Evolutionary conservation across 2,329 filamentous ascomycete species (phyloP).

Genomic region (Scytalidium sp.): DNA sequence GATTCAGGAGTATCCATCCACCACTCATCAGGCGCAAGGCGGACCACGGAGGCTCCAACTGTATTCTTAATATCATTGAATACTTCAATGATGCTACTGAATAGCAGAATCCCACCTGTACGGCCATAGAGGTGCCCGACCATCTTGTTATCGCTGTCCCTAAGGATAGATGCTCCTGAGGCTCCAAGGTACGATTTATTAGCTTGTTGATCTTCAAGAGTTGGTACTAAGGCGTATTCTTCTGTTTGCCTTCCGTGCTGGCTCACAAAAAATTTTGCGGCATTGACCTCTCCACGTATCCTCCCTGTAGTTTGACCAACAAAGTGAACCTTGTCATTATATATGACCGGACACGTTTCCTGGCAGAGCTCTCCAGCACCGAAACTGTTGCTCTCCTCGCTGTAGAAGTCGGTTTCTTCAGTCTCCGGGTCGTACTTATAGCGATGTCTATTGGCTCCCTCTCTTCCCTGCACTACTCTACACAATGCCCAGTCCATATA

Average conservation of each 20-base stretch:
- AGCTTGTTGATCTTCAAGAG: background rate
- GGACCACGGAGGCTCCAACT: conserved; percentile 9
- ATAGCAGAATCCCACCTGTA: background rate
- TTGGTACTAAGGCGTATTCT: background rate
- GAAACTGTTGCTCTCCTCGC: background rate
- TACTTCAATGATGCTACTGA: background rate
- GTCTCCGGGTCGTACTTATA: background rate
- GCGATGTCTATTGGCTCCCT: background rate
- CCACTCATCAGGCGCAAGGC: too few relatives aligned
- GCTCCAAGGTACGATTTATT: background rate
- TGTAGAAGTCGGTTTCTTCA: background rate
- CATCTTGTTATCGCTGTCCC: conserved; percentile 1
- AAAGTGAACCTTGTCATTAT: background rate
- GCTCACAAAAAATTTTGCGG: background rate
- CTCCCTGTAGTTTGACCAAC: conserved; percentile 1
- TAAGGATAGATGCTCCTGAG: background rate
- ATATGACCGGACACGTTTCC: background rate
- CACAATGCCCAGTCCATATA: conserved; percentile 2
- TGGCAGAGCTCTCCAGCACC: background rate
- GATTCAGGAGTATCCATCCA: too few relatives aligned
- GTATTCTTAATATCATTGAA: conserved; percentile 2
- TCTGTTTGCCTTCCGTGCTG: background rate
- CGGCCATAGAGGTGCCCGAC: background rate
- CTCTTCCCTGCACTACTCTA: background rate
- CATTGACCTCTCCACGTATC: background rate